A percentile compares a stretch with the other conserved stretches of the same genome.
phyloP scores from a whole-genome alignment of 2,329 filamentous ascomycete genomes.

The Colletotrichum salicis region DNA sequence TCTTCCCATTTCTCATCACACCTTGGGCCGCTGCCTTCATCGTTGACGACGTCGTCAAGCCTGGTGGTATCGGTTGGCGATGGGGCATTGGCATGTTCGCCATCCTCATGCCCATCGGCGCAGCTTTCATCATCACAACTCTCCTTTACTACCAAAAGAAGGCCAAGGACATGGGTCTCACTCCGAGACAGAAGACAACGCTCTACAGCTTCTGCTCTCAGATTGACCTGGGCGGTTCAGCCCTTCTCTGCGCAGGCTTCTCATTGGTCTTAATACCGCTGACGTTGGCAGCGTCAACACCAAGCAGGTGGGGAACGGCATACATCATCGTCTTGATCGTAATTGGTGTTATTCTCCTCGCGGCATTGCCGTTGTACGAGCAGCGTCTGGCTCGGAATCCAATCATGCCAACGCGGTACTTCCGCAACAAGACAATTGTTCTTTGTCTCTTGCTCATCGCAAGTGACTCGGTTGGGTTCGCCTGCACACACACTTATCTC shows the following conservation, averaged over 20 bases:
- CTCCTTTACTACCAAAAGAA: conserved; percentile 38
- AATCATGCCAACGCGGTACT: conserved; percentile 56
- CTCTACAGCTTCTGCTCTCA: conserved; percentile 36
- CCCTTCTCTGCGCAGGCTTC: conserved; percentile 58
- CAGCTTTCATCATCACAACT: conserved; percentile 36
- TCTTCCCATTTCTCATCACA: conserved; percentile 49
- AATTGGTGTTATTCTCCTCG: conserved; percentile 62
- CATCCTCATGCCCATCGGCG: conserved; percentile 63
- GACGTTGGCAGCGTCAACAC: conserved; percentile 56
- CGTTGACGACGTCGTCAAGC: conserved; percentile 39
- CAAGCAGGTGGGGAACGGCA: conserved; percentile 52
- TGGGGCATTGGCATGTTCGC: conserved; percentile 64
- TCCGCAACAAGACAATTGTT: conserved; percentile 42
- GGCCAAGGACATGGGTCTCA: conserved; percentile 37
- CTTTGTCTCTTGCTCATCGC: conserved; percentile 39
- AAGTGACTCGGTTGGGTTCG: conserved; percentile 43
- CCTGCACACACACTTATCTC: conserved; percentile 52
- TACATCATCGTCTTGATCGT: conserved; percentile 59
- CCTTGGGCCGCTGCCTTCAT: conserved; percentile 44
- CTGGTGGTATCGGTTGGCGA: conserved; percentile 39
- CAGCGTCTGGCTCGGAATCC: conserved; percentile 58
- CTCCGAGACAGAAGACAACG: conserved; percentile 32
- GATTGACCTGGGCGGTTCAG: conserved; percentile 54
- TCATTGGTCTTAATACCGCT: conserved; percentile 67
- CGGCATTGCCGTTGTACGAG: conserved; percentile 57